phyloP scores from a whole-genome alignment of 192 early-diverging fungal species.

The Mortierella claussenii region DNA sequence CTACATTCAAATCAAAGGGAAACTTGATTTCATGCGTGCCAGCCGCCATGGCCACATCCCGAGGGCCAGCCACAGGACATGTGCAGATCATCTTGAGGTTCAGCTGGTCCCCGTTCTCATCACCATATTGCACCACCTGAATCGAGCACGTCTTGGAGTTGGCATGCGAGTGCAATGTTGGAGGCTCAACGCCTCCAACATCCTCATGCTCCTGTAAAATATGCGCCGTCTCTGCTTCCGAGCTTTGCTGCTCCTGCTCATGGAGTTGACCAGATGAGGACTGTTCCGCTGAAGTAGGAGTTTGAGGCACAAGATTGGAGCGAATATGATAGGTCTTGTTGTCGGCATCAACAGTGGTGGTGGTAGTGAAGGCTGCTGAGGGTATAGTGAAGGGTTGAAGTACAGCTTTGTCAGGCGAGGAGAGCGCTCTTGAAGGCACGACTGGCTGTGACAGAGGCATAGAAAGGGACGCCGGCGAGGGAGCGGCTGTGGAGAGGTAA shows the following conservation, averaged over 20 bases:
- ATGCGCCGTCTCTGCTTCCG: not conserved
- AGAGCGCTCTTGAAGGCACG: constrained; percentile 5
- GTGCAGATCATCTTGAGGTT: constrained; percentile 51
- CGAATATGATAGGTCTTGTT: constrained; percentile 56
- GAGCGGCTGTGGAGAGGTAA: constrained; percentile 3
- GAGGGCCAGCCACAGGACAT: constrained; percentile 51
- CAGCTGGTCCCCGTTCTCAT: constrained; percentile 52
- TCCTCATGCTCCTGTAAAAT: not conserved
- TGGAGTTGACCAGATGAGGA: not conserved
- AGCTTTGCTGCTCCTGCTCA: not conserved
- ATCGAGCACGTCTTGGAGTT: constrained; percentile 58
- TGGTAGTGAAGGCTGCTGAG: constrained; percentile 34
- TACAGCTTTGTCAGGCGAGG: constrained; percentile 1
- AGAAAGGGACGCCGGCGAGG: not conserved
- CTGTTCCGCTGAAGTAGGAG: constrained; percentile 19
- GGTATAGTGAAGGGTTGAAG: constrained; percentile 47
- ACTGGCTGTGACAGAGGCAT: constrained; percentile 14
- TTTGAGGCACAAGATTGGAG: constrained; percentile 46
- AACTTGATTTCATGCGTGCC: constrained; percentile 74
- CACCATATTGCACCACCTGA: constrained; percentile 64
- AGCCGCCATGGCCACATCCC: constrained; percentile 46
- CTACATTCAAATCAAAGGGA: constrained; percentile 70
- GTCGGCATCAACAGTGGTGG: constrained; percentile 53
- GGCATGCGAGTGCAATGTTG: constrained; percentile 57
- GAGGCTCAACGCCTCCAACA: constrained; percentile 14